Evolutionary conservation across 768 basidiomycete species (phyloP).

Genomic region (Lactarius evosmus): DNA sequence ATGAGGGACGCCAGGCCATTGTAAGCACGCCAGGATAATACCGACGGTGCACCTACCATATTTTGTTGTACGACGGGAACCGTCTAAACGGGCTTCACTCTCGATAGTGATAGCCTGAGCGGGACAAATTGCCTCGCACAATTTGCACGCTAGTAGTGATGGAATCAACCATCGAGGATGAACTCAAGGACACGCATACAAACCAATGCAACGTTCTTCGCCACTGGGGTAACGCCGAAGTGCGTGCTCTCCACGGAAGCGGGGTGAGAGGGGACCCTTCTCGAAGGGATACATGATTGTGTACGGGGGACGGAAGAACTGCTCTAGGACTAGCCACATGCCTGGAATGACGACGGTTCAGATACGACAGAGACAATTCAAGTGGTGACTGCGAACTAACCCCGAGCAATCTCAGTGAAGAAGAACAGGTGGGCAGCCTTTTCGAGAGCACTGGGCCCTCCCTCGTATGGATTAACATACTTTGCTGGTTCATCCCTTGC

Average conservation of each 20-base stretch:
- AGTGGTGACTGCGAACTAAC: conserved; percentile 44
- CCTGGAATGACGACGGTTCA: conserved; percentile 45
- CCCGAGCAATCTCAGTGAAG: conserved; percentile 97
- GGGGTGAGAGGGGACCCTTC: conserved; percentile 95
- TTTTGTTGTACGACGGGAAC: conserved; percentile 94
- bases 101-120: conserved; percentile 99
- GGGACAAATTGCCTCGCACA: conserved; percentile 99
- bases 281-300: conserved; percentile 99
- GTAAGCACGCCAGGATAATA: background rate
- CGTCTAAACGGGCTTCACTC: conserved; percentile 93
- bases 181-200: conserved; percentile 34
- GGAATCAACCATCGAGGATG: background rate
- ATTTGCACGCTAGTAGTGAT: conserved; percentile 79
- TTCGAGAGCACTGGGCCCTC: conserved; percentile 87
- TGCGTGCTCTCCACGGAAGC: conserved; percentile 98
- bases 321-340: conserved; percentile 95
- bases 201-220: conserved; percentile 98
- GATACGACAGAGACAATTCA: conserved; percentile 26
- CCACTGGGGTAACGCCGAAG: conserved; percentile 94
- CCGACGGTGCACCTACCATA: conserved; percentile 58
- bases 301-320: conserved; percentile 92
- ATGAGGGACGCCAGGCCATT: background rate
- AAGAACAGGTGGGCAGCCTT: conserved; percentile 97
- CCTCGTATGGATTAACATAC: conserved; percentile 64
- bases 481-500: conserved; percentile 46